Evolutionary conservation across 768 basidiomycete species (phyloP).

Genomic region (Psilocybe sp.): DNA sequence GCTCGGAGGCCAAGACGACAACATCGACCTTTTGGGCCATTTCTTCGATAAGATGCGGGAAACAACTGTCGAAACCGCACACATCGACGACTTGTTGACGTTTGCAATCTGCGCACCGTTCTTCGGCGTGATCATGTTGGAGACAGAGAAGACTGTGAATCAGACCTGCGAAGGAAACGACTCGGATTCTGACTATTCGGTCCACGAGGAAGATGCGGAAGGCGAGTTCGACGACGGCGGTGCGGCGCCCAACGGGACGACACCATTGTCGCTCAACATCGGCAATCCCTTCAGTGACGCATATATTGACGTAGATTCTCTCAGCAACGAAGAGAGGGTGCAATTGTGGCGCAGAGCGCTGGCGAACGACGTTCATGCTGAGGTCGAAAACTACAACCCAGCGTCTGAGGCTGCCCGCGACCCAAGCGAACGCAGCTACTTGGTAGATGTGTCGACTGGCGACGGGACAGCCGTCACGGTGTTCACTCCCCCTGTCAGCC

Average conservation of each 20-base stretch:
- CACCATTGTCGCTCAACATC: too few species aligned
- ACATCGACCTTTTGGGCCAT: conserved; percentile 28
- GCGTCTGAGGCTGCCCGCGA: too few species aligned
- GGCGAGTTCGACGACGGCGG: conserved; percentile 9
- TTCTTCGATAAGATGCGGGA: conserved; percentile 42
- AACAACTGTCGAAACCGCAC: conserved; percentile 34
- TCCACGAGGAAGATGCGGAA: conserved; percentile 7
- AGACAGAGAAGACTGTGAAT: not conserved
- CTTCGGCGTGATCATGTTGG: conserved; percentile 39
- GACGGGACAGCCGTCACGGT: too few species aligned
- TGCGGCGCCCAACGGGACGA: not conserved
- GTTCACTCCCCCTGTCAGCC: too few species aligned
- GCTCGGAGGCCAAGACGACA: conserved; percentile 35
- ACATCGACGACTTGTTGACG: conserved; percentile 36
- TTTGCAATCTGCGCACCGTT: conserved; percentile 35
- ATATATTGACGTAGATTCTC: not conserved
- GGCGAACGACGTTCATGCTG: not conserved
- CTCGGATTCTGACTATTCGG: not conserved
- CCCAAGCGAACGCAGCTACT: too few species aligned
- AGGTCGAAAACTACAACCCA: not conserved
- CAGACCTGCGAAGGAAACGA: conserved; percentile 2
- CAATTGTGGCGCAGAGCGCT: conserved; percentile 1
- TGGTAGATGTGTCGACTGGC: too few species aligned
- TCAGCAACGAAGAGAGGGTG: conserved; percentile 5
- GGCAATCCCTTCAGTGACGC: not conserved